A percentile compares a stretch with the other conserved stretches of the same genome.
Evolutionary conservation across 2,329 filamentous ascomycete genomes (phyloP).

Genomic region (Mariannaea sp.): DNA sequence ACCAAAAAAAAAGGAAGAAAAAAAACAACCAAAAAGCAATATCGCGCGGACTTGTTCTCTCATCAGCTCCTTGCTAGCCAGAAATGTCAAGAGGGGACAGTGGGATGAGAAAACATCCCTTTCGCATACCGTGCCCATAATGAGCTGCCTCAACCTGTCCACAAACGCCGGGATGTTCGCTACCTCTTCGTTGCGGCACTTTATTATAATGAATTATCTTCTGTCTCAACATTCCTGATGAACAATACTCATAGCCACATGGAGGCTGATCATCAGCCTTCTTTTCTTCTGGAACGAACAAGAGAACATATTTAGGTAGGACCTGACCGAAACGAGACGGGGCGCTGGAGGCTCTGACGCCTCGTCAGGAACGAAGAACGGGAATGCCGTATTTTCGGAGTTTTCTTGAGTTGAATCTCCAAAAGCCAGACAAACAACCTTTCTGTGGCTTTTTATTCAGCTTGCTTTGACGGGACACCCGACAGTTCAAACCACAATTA

Average conservation of each 20-base stretch:
- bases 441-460: slow-evolving; percentile 13
- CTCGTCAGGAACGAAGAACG: slow-evolving; percentile 8
- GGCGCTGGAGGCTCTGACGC: slow-evolving; percentile 1
- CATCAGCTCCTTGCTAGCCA: not conserved
- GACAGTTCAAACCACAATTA: slow-evolving; percentile 2
- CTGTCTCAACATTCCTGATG: not conserved
- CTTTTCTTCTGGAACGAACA: not conserved
- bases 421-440: slow-evolving; percentile 7
- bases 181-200: not conserved
- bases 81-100: not conserved
- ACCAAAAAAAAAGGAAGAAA: not conserved
- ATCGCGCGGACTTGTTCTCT: not conserved
- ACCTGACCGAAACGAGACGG: slow-evolving; percentile 1
- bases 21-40: not conserved
- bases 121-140: slow-evolving; percentile 14
- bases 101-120: not conserved
- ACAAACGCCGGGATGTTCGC: not conserved
- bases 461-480: not conserved
- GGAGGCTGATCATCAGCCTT: not conserved
- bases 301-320: not conserved
- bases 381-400: slow-evolving; percentile 6
- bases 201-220: not conserved
- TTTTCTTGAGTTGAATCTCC: not conserved
- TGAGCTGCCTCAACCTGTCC: not conserved
- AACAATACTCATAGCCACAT: not conserved